Percentiles rank a stretch among this genome's conserved stretches.
These are phyloP conservation scores for Deinandra increscens DNA, from an alignment of 129 eudicot genomes.

Conservation along the genomic window DNA sequence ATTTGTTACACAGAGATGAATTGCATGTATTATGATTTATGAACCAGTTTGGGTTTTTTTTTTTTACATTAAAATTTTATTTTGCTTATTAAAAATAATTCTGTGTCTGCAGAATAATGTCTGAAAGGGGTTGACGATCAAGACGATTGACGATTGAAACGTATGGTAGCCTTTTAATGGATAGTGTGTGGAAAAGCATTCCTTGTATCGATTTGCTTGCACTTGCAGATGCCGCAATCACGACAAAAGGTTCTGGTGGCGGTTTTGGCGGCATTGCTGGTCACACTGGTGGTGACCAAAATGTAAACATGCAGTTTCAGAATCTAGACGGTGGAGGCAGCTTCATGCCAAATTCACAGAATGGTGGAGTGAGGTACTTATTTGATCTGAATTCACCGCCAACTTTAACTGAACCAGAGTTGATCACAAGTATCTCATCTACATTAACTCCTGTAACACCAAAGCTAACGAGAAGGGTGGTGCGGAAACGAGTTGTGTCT, in stretches of 20 bases:
- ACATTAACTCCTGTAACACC: slow-evolving; percentile 62
- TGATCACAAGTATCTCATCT: slow-evolving; percentile 19
- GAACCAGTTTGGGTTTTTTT: neutral
- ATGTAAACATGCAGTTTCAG: neutral
- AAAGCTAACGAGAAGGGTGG: slow-evolving; percentile 36
- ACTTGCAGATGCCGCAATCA: slow-evolving; percentile 41
- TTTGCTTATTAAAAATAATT: neutral
- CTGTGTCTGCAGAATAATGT: slow-evolving; percentile 28
- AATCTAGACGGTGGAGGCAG: neutral
- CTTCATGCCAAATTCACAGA: neutral
- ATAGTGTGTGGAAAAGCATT: slow-evolving; percentile 29
- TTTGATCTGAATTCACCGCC: slow-evolving; percentile 59
- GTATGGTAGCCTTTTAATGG: slow-evolving; percentile 22
- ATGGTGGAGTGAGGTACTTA: slow-evolving; percentile 26
- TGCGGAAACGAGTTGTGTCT: slow-evolving; percentile 23
- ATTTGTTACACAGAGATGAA: no score
- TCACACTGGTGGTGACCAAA: neutral
- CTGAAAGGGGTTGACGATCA: slow-evolving; percentile 19
- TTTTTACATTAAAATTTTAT: neutral
- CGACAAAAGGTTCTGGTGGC: slow-evolving; percentile 12
- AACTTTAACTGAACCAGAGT: slow-evolving; percentile 32
- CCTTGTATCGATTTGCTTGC: slow-evolving; percentile 57
- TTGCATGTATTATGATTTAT: neutral
- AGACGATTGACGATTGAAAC: neutral
- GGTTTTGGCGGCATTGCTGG: slow-evolving; percentile 3